Conservation (phyloP, 2,329 filamentous ascomycete genomes). For the Tetracladium maxilliforme region DNA sequence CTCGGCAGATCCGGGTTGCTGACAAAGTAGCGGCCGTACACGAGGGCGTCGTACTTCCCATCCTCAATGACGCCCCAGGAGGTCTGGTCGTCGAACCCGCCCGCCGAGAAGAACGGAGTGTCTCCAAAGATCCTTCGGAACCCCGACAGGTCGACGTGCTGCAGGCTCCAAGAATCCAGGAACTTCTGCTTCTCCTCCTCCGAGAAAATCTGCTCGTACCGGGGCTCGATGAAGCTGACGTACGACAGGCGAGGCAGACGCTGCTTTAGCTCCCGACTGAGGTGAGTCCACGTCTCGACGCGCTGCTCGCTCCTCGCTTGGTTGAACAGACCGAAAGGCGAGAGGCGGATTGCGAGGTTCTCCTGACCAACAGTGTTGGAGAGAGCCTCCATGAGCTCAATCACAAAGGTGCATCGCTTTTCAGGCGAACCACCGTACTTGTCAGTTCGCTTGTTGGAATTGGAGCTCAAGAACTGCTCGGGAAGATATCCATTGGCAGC, state of each 20-base stretch:
- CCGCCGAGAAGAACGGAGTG: constrained; percentile 39
- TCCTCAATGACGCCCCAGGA: constrained; percentile 31
- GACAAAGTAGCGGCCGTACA: constrained; percentile 30
- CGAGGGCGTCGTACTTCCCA: constrained; percentile 27
- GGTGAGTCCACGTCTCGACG: constrained; percentile 33
- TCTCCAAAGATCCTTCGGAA: constrained; percentile 34
- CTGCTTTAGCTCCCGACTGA: constrained; percentile 31
- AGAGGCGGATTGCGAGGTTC: constrained; percentile 27
- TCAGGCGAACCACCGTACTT: constrained; percentile 14
- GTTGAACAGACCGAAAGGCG: constrained; percentile 35
- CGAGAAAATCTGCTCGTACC: constrained; percentile 35
- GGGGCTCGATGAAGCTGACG: constrained; percentile 38
- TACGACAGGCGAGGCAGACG: constrained; percentile 29
- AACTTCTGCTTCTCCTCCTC: constrained; percentile 31
- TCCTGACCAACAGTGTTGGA: constrained; percentile 26
- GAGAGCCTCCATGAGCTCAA: constrained; percentile 35
- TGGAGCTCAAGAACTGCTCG: constrained; percentile 22
- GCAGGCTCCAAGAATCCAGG: constrained; percentile 29
- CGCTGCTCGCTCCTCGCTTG: constrained; percentile 32
- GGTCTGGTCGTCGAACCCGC: constrained; percentile 36
- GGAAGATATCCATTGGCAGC: constrained; percentile 23
- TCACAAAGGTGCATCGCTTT: constrained; percentile 29
- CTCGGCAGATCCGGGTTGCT: constrained; percentile 32
- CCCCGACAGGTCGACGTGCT: constrained; percentile 24
- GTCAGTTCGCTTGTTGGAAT: constrained; percentile 20